A percentile compares a stretch with the other conserved stretches of the same genome.
These are phyloP conservation scores for Nothophytophthora sp. DNA, from an alignment of 352 stramenopile species.

Conservation along the genomic window DNA sequence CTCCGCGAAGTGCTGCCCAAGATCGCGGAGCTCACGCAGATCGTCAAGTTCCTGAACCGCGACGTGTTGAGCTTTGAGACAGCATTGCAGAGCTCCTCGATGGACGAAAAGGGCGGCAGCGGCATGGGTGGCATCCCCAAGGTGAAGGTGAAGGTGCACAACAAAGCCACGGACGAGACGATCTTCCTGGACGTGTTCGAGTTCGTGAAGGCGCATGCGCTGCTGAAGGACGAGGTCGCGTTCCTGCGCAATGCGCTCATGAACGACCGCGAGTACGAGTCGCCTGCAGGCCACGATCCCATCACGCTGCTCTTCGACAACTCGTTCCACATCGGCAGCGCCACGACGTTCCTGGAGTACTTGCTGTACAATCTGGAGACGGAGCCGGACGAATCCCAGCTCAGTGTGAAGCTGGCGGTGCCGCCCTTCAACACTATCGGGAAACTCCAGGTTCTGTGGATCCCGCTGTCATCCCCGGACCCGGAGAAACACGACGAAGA, in stretches of 20 bases:
- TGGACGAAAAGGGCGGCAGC: slow-evolving; percentile 37
- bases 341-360: slow-evolving; percentile 93
- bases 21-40: slow-evolving; percentile 91
- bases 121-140: slow-evolving; percentile 60
- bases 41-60: slow-evolving; percentile 90
- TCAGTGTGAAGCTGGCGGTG: slow-evolving; percentile 91
- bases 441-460: slow-evolving; percentile 91
- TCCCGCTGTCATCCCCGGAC: slow-evolving; percentile 79
- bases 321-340: slow-evolving; percentile 91
- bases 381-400: slow-evolving; percentile 86
- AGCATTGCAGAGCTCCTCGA: slow-evolving; percentile 76
- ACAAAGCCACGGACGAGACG: slow-evolving; percentile 85
- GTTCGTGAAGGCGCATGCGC: slow-evolving; percentile 87
- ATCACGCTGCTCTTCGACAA: slow-evolving; percentile 93
- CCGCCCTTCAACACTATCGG: slow-evolving; percentile 94
- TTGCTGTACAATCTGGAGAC: slow-evolving; percentile 93
- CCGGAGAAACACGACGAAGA: slow-evolving; percentile 67
- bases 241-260: slow-evolving; percentile 92
- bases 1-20: slow-evolving; percentile 93
- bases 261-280: slow-evolving; percentile 87
- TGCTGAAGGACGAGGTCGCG: slow-evolving; percentile 86
- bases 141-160: slow-evolving; percentile 92
- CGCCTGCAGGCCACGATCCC: slow-evolving; percentile 85
- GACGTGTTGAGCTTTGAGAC: slow-evolving; percentile 93
- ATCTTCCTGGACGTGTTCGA: slow-evolving; percentile 95